phyloP scores from a whole-genome alignment of 1,284 basidiomycete genomes.

The Trichosporon inkin region DNA sequence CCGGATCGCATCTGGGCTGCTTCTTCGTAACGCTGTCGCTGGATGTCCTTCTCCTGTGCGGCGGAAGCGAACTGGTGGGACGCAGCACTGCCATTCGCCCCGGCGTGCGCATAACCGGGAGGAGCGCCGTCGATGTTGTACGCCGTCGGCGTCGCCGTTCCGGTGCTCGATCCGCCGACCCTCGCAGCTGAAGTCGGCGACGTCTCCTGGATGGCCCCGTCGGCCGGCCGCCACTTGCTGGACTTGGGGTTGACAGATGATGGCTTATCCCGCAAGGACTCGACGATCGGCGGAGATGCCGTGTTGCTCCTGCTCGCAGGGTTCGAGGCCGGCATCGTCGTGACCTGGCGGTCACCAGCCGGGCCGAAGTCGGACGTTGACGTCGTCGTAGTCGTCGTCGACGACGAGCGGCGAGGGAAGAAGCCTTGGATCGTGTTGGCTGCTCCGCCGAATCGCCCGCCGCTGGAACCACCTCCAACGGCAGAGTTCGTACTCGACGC shows the following conservation, averaged over 20 bases:
- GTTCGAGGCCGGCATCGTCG: conserved; percentile 27
- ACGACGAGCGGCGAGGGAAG: conserved; percentile 28
- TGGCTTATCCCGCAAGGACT: background rate
- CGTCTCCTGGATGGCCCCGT: conserved; percentile 9
- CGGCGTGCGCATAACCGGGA: conserved; percentile 16
- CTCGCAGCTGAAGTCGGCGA: background rate
- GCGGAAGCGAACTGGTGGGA: conserved; percentile 13
- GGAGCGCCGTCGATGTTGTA: conserved; percentile 8
- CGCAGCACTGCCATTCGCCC: background rate
- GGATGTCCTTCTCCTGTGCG: conserved; percentile 26
- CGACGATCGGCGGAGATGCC: background rate
- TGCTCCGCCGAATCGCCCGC: background rate
- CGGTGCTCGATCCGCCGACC: background rate
- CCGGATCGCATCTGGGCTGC: conserved; percentile 11
- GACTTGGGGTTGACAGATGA: background rate
- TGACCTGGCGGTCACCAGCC: conserved; percentile 13
- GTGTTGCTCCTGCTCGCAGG: conserved; percentile 6
- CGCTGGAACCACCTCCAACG: background rate
- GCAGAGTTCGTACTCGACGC: background rate
- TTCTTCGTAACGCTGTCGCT: conserved; percentile 22
- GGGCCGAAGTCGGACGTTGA: conserved; percentile 21
- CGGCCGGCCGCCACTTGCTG: conserved; percentile 3
- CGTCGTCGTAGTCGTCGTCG: conserved; percentile 31
- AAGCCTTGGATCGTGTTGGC: background rate
- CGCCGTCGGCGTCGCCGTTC: background rate